phyloP scores from a whole-genome alignment of 2,329 filamentous ascomycete genomes.

The Botrytis deweyae region DNA sequence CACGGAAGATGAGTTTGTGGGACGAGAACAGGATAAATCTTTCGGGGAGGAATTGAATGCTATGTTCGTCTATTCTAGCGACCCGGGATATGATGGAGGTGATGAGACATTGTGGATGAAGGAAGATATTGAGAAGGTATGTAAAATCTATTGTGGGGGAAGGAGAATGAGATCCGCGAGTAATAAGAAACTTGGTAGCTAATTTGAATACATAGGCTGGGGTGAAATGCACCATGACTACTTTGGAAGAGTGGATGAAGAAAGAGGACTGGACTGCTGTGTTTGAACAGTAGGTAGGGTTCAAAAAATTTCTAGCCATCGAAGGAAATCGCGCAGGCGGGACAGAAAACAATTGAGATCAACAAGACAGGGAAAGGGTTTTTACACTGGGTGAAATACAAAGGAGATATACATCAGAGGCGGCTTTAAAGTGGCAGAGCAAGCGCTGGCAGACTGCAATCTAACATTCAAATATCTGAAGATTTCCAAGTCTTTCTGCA shows the following conservation, averaged over 20 bases:
- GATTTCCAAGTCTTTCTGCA: neutral
- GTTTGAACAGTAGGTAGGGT: neutral
- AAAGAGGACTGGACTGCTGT: constrained; percentile 6
- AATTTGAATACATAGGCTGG: neutral
- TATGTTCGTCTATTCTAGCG: constrained; percentile 35
- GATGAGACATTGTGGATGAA: constrained; percentile 36
- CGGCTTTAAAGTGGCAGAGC: neutral
- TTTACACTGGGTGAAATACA: neutral
- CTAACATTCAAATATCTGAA: neutral
- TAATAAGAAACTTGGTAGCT: neutral
- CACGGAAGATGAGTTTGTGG: constrained; percentile 36
- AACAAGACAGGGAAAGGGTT: neutral
- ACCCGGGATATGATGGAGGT: constrained; percentile 42
- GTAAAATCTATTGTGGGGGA: neutral
- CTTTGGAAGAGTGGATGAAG: constrained; percentile 1
- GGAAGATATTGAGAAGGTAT: constrained; percentile 25
- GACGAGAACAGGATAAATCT: constrained; percentile 32
- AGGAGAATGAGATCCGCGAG: too few relatives aligned
- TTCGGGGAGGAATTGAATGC: constrained; percentile 38
- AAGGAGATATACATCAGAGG: neutral
- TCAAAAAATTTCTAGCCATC: neutral
- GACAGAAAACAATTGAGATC: neutral
- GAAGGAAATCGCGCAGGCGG: neutral
- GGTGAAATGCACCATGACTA: constrained; percentile 16
- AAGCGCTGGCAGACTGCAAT: neutral